Percentiles rank a stretch among this genome's conserved stretches.
phyloP scores from a whole-genome alignment of 768 basidiomycete species.

The Megacollybia marginata region DNA sequence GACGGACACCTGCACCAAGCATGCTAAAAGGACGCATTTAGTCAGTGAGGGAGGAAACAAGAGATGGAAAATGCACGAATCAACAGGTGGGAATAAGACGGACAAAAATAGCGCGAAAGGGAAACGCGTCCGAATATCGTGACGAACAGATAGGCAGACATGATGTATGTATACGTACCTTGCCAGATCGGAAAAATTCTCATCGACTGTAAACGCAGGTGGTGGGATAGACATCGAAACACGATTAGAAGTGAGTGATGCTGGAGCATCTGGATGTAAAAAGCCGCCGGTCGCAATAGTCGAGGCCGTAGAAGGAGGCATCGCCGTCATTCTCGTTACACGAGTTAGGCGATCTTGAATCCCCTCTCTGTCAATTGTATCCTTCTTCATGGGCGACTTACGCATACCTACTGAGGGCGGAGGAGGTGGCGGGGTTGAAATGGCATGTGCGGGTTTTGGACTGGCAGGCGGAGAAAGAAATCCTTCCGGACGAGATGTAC shows the following conservation, averaged over 20 bases:
- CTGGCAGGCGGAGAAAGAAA: conserved; percentile 2
- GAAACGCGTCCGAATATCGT: background rate
- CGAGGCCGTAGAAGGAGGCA: conserved; percentile 1
- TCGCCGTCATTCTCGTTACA: background rate
- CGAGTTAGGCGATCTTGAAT: background rate
- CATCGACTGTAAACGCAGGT: background rate
- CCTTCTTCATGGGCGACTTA: conserved; percentile 3
- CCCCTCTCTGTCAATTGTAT: background rate
- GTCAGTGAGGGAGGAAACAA: too few relatives aligned
- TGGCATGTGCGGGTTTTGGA: background rate
- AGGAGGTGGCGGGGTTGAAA: background rate
- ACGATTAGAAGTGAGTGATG: too few relatives aligned
- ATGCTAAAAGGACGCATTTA: too few relatives aligned
- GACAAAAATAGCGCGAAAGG: background rate
- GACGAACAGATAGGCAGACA: background rate
- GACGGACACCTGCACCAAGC: background rate
- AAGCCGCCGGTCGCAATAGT: too few relatives aligned
- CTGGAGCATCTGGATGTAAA: too few relatives aligned
- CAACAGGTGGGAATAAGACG: background rate
- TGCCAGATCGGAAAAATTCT: background rate
- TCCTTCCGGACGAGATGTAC: too few relatives aligned
- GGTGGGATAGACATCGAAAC: too few relatives aligned
- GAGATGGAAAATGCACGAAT: too few relatives aligned
- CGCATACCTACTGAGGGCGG: background rate
- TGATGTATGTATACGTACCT: background rate